Evolutionary conservation across 2,329 filamentous ascomycete genomes (phyloP).

Genomic region (Microcyclospora pomicola): DNA sequence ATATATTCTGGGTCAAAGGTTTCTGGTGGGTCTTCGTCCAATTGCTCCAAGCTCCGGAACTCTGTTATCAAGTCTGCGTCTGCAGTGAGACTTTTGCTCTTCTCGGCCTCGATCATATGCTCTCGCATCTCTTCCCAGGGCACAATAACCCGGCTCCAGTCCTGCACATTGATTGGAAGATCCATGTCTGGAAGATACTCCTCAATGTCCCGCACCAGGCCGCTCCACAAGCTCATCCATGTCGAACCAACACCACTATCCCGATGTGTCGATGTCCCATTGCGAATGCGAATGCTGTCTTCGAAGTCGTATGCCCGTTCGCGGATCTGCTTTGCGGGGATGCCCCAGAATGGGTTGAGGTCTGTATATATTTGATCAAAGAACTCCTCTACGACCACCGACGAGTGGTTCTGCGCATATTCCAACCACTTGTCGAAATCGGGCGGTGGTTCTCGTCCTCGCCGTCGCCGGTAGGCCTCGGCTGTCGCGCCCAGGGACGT

Average conservation of each 20-base stretch:
- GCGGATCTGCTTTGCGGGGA: slow-evolving; percentile 29
- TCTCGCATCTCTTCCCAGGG: slow-evolving; percentile 32
- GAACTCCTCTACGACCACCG: slow-evolving; percentile 36
- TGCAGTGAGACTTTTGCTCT: slow-evolving; percentile 7
- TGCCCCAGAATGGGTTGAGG: slow-evolving; percentile 36
- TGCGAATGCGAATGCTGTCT: slow-evolving; percentile 24
- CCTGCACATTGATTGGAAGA: slow-evolving; percentile 36
- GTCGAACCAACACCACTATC: slow-evolving; percentile 35
- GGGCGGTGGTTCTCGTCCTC: slow-evolving; percentile 38
- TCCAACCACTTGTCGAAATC: slow-evolving; percentile 36
- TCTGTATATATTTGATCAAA: slow-evolving; percentile 40
- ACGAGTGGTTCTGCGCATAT: slow-evolving; percentile 29
- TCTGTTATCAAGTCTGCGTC: slow-evolving; percentile 19
- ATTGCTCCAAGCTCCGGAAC: slow-evolving; percentile 15
- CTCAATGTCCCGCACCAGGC: slow-evolving; percentile 28
- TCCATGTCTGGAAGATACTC: slow-evolving; percentile 32
- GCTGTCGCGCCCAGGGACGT: slow-evolving; percentile 26
- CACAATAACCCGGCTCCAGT: slow-evolving; percentile 34
- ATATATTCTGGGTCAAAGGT: slow-evolving; percentile 20
- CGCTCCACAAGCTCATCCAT: slow-evolving; percentile 36
- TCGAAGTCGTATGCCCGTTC: slow-evolving; percentile 27
- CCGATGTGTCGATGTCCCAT: slow-evolving; percentile 41
- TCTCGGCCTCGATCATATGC: slow-evolving; percentile 26
- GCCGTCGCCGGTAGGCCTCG: slow-evolving; percentile 28
- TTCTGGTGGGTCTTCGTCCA: slow-evolving; percentile 10